Base-by-base conservation (phyloP, 805 yeast species). In the Schwanniomyces occidentalis region DNA sequence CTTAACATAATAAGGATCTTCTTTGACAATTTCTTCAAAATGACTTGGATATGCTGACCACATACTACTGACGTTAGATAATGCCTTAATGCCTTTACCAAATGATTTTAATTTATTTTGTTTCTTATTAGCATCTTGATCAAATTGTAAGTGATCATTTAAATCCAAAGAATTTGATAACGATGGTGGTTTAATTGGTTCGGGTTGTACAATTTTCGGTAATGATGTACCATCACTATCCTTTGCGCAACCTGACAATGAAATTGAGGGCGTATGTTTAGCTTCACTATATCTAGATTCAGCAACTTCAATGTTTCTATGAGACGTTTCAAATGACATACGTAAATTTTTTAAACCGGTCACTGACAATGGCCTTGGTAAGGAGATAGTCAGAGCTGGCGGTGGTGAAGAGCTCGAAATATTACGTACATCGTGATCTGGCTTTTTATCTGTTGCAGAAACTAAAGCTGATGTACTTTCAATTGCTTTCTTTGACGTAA, bases 31-130 rank as follows among this genome's bases (percentile, higher is more conserved):
- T 18, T 66, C 70, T 17, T 67, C 69, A 53, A 74, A 88, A 57
- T 88, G 95, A 19, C 67, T 67, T 0, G 86, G 81, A 18, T 69
- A 64, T 0, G 85, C 75, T 8, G 67, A 58, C 83, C 85, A 80
- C 76, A 61, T 50, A 17, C 48, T 55, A 5, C 57, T 47, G 20
- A 58, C 58, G 17, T 47, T 51, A 1, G 67, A 50, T 8, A 67
- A 44, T 0, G 58, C 56, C 30, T 61, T 61, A 15, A 65, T 40
- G 35, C 58, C 52, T 34, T 56, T 51, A 27, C 54, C 49, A 14
- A 58, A 21, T 9, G 46, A 29, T 23, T 45, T 40, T 24, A 56
- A 32, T 24, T 42, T 49, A 18, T 45, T 38, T 9, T 41, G 45
- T 27, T 38, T 45, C 3, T 17, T 24, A n/a, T 30, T 33, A n/a